Base-by-base conservation (phyloP, 2,329 filamentous ascomycete genomes). In the Gaeumannomyces tritici region DNA sequence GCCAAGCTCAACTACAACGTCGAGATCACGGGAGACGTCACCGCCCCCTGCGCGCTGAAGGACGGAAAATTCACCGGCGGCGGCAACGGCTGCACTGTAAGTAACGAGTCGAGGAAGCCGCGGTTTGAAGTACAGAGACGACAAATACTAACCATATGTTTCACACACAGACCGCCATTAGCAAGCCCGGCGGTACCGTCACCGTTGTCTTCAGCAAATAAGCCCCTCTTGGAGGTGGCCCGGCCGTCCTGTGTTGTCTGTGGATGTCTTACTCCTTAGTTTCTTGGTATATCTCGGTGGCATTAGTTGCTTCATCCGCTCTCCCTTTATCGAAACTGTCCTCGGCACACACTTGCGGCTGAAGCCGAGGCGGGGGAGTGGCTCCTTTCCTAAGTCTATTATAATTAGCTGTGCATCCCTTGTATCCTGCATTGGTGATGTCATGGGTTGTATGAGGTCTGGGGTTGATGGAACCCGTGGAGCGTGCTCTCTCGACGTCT, bases 1-100 rank as follows among this genome's bases (percentile, higher is more conserved):
- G 86, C 85, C 51, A 75, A 79, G 65, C 86, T 96, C 54, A 82
- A 92, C 74, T 96, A 89, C 79, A 89, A 89, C 72, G 85, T 97
- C 71, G 83, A 87, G 70, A 89, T 97, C 67, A 78, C 71, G 56
- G 92, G 91, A 62, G 88, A 90, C 65, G 75, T 79, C 62, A 77
- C 71, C 66, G 72, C 70, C 59, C 69, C 75, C 60, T 96, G 91
- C 83, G 84, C 81, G 67, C 88, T 88, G 70, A 77, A 83, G 66
- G 78, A 85, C 65, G 88, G 88, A 63, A 68, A 78, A 65, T 95
- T 87, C 78, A 73, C 76, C 47, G 81, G 80, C 66, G 82, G 82
- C 66, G 72, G 75, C 64, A 80, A 77, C 65, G 91, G 91, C 64
- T 96, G 91, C 85, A 96, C 91, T 60, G 91, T 95, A 86, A 83